Base-by-base conservation (phyloP, 2,329 filamentous ascomycete species). In the Ophiostoma ulmi region DNA sequence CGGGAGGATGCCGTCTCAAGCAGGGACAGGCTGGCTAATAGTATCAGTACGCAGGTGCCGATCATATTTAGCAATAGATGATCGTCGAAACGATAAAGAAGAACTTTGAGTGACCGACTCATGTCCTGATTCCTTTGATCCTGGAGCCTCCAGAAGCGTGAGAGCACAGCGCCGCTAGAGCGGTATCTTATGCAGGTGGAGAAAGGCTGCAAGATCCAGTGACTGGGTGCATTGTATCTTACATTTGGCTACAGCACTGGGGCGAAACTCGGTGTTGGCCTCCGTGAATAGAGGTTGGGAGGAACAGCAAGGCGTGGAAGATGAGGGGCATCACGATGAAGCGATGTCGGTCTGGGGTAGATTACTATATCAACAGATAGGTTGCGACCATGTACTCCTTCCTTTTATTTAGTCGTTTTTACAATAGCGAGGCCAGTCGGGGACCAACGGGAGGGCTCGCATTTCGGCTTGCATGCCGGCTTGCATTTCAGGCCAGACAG, bases 261-360 rank as follows among this genome's bases (percentile, higher is more conserved):
- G 52, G 52, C 52, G 52, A 26, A 11, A 26, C 52, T 58, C 52
- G 52, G 52, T 58, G 44, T 48, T 48, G 52, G 52, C 52, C 52
- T 58, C 52, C 52, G 52, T 26, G 52, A 4, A 58, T 22, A n/a
- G n/a, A 26, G 52, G n/a, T 26, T 22, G 17, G n/a, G 52, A 10
- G 52, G n/a, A 58, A 58, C 52, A 13, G 52, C 52, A 26, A 58
- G n/a, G 44, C 44, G 4, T 20, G 17, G 22, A 58, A 48, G 22
- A 3, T 58, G 52, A 58, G 52, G 52, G 22, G n/a, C 22, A 58
- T 58, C 52, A 26, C 22, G 52, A 58, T 26, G 22, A 58, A 58
- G 52, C 52, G 52, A 58, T 58, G 52, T 31, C 52, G 52, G 52
- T 39, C 38, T 39, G 1, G n/a, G 44, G 44, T 20, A 1, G 4